Evolutionary conservation across 345 rosid genomes (phyloP).

Genomic region (Murraya paniculata): DNA sequence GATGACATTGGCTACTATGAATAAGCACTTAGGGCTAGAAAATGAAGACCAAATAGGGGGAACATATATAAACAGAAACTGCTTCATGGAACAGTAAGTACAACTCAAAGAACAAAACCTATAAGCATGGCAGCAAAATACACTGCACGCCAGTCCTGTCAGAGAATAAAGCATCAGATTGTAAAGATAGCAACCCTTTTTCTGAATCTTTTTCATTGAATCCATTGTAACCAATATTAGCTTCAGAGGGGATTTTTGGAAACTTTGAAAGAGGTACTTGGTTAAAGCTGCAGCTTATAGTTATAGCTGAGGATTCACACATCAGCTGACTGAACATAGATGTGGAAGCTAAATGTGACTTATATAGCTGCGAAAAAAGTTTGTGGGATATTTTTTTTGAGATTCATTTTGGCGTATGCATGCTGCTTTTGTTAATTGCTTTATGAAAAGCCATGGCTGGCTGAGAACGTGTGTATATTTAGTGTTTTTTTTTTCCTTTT

Average conservation of each 20-base stretch:
- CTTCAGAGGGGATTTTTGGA: not conserved
- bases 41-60: constrained; percentile 26
- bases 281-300: not conserved
- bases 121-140: constrained; percentile 19
- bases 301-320: not conserved
- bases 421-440: constrained; percentile 2
- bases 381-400: constrained; percentile 7
- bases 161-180: constrained; percentile 23
- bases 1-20: constrained; percentile 50
- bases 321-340: constrained; percentile 18
- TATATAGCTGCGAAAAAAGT: constrained; percentile 21
- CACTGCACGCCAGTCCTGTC: constrained; percentile 26
- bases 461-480: constrained; percentile 17
- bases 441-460: constrained; percentile 25
- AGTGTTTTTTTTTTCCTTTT: constrained; percentile 6
- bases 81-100: constrained; percentile 14
- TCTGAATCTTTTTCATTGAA: constrained; percentile 15
- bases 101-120: constrained; percentile 24
- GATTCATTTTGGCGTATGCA: not conserved
- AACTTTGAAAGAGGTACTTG: not conserved
- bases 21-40: constrained; percentile 42
- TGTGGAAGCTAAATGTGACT: constrained; percentile 11
- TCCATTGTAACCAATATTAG: not conserved
- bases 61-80: constrained; percentile 22
- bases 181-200: constrained; percentile 17